These are phyloP conservation scores for Trichoderma gracile DNA, from an alignment of 2,329 filamentous ascomycete genomes.

Conservation along the genomic window DNA sequence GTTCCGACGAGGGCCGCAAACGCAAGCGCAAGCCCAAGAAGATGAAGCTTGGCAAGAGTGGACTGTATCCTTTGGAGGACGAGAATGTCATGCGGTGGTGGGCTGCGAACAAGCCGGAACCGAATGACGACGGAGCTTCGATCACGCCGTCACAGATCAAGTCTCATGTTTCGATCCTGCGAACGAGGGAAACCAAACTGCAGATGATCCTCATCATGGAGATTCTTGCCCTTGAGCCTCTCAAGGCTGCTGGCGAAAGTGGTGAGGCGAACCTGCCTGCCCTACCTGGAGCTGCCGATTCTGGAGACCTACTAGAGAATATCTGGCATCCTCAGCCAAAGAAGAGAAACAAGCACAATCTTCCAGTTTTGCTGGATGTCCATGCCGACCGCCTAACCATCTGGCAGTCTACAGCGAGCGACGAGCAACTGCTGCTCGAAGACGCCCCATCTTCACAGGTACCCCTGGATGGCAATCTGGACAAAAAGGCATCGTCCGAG, in stretches of 20 bases:
- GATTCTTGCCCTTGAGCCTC: constrained; percentile 67
- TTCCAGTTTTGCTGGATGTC: constrained; percentile 67
- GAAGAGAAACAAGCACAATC: constrained; percentile 64
- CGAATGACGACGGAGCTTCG: constrained; percentile 48
- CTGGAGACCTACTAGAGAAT: constrained; percentile 33
- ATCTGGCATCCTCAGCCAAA: constrained; percentile 41
- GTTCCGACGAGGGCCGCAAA: constrained; percentile 49
- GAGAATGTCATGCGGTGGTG: constrained; percentile 70
- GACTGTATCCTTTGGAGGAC: constrained; percentile 68
- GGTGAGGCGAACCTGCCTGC: constrained; percentile 51
- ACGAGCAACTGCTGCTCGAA: constrained; percentile 54
- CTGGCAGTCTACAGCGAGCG: constrained; percentile 74
- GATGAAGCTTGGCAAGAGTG: constrained; percentile 66
- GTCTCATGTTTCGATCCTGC: constrained; percentile 63
- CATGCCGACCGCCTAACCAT: constrained; percentile 78
- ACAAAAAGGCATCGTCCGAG: constrained; percentile 54
- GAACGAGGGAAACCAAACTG: constrained; percentile 74
- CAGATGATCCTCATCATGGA: constrained; percentile 81
- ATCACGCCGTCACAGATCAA: constrained; percentile 57
- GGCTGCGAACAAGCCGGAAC: constrained; percentile 56
- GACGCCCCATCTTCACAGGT: constrained; percentile 47
- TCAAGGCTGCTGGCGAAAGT: constrained; percentile 44
- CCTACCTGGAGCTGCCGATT: constrained; percentile 41
- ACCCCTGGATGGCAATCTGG: constrained; percentile 39
- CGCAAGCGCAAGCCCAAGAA: constrained; percentile 62